Evolutionary conservation across 345 rosid species (phyloP).

Genomic region (Microthlaspi erraticum): DNA sequence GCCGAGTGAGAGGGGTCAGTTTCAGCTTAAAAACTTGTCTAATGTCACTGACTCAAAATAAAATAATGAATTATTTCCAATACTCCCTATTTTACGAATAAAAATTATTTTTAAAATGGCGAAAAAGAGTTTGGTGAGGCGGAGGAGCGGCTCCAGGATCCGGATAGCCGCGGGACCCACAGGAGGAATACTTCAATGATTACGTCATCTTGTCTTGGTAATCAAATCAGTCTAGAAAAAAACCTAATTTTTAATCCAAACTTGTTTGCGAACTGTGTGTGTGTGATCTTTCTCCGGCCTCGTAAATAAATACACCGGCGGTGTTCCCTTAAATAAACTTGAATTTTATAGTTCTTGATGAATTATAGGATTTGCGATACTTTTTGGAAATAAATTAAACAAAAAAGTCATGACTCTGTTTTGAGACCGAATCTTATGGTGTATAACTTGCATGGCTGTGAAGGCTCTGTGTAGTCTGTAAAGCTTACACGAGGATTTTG

Average conservation of each 20-base stretch:
- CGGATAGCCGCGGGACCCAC: slow-evolving; percentile 39
- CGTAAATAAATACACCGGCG: slow-evolving; percentile 26
- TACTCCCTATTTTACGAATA: too few species aligned
- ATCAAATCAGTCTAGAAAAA: slow-evolving; percentile 4
- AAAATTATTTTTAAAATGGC: background rate
- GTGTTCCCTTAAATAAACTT: background rate
- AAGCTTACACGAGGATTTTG: slow-evolving; percentile 67
- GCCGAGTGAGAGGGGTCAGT: slow-evolving; percentile 25
- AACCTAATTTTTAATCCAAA: slow-evolving; percentile 17
- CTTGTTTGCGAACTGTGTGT: slow-evolving; percentile 35
- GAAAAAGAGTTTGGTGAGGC: slow-evolving; percentile 21
- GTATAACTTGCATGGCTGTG: slow-evolving; percentile 65
- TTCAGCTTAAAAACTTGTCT: slow-evolving; percentile 5
- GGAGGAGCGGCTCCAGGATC: slow-evolving; percentile 40
- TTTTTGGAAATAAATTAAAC: background rate
- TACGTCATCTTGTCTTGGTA: slow-evolving; percentile 42
- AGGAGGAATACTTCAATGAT: slow-evolving; percentile 29
- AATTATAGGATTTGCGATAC: slow-evolving; percentile 29
- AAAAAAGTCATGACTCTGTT: slow-evolving; percentile 34
- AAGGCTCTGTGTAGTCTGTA: slow-evolving; percentile 52
- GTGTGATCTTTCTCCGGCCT: slow-evolving; percentile 24
- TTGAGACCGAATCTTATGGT: slow-evolving; percentile 39
- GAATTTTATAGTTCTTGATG: background rate
- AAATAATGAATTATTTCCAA: too few species aligned
- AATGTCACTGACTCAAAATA: background rate